Evolutionary conservation across 1,284 basidiomycete genomes (phyloP).

Genomic region (Trichosporon inkin): DNA sequence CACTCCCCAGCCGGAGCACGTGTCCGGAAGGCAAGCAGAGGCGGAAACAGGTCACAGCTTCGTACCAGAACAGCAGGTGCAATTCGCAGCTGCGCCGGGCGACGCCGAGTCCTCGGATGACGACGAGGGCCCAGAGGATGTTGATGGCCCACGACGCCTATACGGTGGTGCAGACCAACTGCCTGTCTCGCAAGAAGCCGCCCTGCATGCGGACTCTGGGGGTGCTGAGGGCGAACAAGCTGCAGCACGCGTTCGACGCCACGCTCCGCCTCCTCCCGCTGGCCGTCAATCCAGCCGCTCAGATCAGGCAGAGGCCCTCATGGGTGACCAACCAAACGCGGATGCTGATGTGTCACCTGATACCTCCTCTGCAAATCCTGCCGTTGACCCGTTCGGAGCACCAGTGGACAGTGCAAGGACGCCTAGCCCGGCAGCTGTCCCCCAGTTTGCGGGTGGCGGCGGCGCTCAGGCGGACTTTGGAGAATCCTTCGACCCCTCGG

Average conservation of each 20-base stretch:
- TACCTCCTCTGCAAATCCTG: slow-evolving; percentile 39
- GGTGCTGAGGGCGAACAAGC: neutral
- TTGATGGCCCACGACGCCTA: slow-evolving; percentile 37
- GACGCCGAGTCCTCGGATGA: slow-evolving; percentile 36
- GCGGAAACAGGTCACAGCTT: too few relatives aligned
- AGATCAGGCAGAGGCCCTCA: neutral
- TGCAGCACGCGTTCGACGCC: neutral
- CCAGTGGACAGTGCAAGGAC: slow-evolving; percentile 10
- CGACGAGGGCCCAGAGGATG: slow-evolving; percentile 49
- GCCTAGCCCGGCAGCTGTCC: neutral
- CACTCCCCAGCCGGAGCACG: too few relatives aligned
- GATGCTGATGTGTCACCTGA: neutral
- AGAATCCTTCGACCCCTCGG: neutral
- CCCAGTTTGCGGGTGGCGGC: slow-evolving; percentile 2
- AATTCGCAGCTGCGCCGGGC: neutral
- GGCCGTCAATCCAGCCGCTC: neutral
- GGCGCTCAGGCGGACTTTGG: neutral
- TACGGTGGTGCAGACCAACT: slow-evolving; percentile 27
- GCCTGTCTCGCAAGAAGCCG: neutral
- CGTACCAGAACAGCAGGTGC: too few relatives aligned
- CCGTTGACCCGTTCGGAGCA: slow-evolving; percentile 8
- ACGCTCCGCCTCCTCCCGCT: slow-evolving; percentile 15
- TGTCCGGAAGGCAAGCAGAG: too few relatives aligned
- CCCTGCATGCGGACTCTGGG: neutral
- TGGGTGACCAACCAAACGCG: slow-evolving; percentile 11